Conservation (phyloP, 768 basidiomycete species). For the Flagelloscypha sp. region DNA sequence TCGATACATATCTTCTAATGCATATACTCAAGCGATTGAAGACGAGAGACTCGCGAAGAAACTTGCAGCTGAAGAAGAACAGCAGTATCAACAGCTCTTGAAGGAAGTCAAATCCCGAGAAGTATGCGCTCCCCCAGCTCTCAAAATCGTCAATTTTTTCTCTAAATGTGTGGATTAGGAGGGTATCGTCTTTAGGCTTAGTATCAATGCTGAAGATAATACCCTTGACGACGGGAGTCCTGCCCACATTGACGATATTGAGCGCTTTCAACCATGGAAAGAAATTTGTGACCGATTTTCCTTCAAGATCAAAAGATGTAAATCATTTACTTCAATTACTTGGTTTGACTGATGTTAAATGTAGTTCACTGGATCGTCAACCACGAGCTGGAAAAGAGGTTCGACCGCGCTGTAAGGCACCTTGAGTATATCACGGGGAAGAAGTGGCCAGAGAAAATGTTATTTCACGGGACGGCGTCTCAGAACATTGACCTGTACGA, state of each 20-base stretch:
- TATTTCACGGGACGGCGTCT: constrained; percentile 8
- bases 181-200: constrained; percentile 6
- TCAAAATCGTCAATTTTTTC: no score
- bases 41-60: constrained; percentile 3
- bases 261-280: constrained; percentile 5
- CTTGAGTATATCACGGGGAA: constrained; percentile 1
- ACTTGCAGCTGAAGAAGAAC: constrained; percentile 5
- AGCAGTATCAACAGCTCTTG: neutral
- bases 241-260: constrained; percentile 5
- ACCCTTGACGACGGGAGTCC: constrained; percentile 7
- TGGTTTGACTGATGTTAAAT: neutral
- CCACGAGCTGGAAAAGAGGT: constrained; percentile 12
- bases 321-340: neutral
- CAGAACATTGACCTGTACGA: constrained; percentile 10
- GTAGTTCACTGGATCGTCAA: constrained; percentile 13
- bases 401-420: constrained; percentile 6
- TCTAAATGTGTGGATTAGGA: no score
- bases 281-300: constrained; percentile 1
- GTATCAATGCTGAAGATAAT: constrained; percentile 3
- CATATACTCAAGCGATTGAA: no score
- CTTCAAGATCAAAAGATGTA: constrained; percentile 6
- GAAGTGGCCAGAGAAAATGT: constrained; percentile 4
- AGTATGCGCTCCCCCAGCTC: no score
- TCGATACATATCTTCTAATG: no score
- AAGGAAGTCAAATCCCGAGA: neutral